Conservation (phyloP, 2,329 filamentous ascomycete species). For the Chaetomium olivaceum region DNA sequence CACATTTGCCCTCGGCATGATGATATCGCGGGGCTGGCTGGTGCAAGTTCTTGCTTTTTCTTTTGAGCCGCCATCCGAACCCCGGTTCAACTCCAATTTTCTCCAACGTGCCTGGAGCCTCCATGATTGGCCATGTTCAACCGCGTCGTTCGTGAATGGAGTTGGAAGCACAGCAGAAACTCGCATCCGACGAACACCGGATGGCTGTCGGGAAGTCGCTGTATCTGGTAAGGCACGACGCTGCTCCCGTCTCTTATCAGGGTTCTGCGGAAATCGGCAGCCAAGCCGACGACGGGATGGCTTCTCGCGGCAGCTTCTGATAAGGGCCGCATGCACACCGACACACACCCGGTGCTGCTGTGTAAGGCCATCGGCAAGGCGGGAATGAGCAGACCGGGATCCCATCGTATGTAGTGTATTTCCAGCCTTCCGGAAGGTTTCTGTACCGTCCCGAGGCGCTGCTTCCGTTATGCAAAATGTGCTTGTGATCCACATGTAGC, state of each 20-base stretch:
- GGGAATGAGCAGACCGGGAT: not conserved
- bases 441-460: constrained; percentile 16
- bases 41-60: constrained; percentile 19
- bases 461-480: not conserved
- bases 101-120: constrained; percentile 18
- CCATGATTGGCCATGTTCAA: constrained; percentile 6
- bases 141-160: not conserved
- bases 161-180: constrained; percentile 2
- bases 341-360: constrained; percentile 14
- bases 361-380: not conserved
- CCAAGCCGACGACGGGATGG: not conserved
- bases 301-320: not conserved
- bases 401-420: constrained; percentile 19
- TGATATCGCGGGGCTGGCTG: constrained; percentile 25
- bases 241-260: constrained; percentile 20
- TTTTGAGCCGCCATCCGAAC: constrained; percentile 26
- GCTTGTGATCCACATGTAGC: not conserved
- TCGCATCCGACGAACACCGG: constrained; percentile 11
- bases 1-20: constrained; percentile 15
- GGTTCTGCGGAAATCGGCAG: not conserved
- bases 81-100: constrained; percentile 24
- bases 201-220: constrained; percentile 6
- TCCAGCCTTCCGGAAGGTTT: constrained; percentile 16
- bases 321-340: constrained; percentile 19
- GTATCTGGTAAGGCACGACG: constrained; percentile 25